Evolutionary conservation across 164 flowering plant genomes (phyloP), one percentile per base, ranked within the genome.

Genomic region (Tetracentron sinense): DNA sequence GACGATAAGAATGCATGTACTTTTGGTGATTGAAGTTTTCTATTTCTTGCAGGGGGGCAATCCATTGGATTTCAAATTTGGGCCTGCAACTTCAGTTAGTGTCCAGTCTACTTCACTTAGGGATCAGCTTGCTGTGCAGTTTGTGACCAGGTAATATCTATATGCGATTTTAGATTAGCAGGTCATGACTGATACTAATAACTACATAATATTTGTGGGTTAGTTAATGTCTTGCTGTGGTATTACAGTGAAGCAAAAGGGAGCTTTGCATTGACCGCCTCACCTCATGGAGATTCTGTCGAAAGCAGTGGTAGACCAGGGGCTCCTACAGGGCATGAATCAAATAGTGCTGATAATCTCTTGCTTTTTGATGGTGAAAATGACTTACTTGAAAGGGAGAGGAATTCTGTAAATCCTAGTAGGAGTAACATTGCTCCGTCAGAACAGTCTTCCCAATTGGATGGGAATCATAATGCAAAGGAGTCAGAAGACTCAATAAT

Each of bases 241-340:
- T 71, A 10, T 61, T 66, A 51, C 82, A 95, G 99, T 81, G 94
- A 88, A 85, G 96, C 87, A 62, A 95, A 90, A 75, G 97, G 90
- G 71, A 88, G 90, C 83, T 83, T 81, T 82, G 87, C 82, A 20
- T 62, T 82, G 78, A 73, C 86, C 62, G 88, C 94, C 31, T 90
- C 97, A 69, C 90, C 94, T 70, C 90, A 67, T 78, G 99, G 97
- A 50, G 99, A 95, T 68, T 88, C 97, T 73, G 92, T 87, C 25
- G 97, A 89, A 60, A 88, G 94, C 73, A 85, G 93, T 79, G 96
- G 89, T 54, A 80, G 87, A 66, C 87, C 82, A 31, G 92, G 85
- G 64, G 80, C 64, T 60, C 75, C 80, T 73, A 49, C 71, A 7
- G 69, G 73, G 65, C 78, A 82, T 77, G 99, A 91, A 69, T 88